Evolutionary conservation across 2,329 filamentous ascomycete species (phyloP).

Genomic region (Coniochaeta sp.): DNA sequence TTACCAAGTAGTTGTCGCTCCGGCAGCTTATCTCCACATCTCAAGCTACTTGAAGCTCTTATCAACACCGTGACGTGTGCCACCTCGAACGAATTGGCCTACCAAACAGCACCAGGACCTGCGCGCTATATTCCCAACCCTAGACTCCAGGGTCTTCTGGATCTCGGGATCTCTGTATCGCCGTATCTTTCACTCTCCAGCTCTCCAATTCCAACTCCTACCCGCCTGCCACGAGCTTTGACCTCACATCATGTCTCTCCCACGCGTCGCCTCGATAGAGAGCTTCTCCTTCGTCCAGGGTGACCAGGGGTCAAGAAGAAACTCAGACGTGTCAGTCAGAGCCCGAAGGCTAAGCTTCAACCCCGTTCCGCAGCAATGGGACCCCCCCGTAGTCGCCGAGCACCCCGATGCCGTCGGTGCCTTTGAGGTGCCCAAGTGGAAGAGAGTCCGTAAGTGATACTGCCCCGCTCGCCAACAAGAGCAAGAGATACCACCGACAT

Average conservation of each 20-base stretch:
- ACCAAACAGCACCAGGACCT: not conserved
- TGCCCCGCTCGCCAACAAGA: too few relatives aligned
- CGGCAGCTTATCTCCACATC: not conserved
- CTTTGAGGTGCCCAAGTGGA: constrained; percentile 48
- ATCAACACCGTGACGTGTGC: not conserved
- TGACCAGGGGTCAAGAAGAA: constrained; percentile 30
- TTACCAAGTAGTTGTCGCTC: too few relatives aligned
- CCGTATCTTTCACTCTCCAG: not conserved
- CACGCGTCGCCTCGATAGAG: constrained; percentile 45
- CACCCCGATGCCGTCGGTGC: constrained; percentile 40
- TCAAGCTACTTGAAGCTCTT: not conserved
- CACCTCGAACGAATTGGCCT: not conserved
- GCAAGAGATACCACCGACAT: not conserved
- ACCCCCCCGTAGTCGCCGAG: constrained; percentile 32
- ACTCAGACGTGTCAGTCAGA: constrained; percentile 38
- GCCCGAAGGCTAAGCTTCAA: constrained; percentile 46
- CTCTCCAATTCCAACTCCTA: too few relatives aligned
- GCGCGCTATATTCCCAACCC: not conserved
- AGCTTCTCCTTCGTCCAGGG: constrained; percentile 35
- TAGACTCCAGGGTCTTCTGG: not conserved
- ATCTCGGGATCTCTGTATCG: not conserved
- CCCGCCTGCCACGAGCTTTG: not conserved
- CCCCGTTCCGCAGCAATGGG: constrained; percentile 44
- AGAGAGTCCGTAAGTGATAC: constrained; percentile 37
- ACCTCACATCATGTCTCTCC: constrained; percentile 36